Base-by-base conservation (phyloP, 2,329 filamentous ascomycete species). In the Pezicula radicicola region DNA sequence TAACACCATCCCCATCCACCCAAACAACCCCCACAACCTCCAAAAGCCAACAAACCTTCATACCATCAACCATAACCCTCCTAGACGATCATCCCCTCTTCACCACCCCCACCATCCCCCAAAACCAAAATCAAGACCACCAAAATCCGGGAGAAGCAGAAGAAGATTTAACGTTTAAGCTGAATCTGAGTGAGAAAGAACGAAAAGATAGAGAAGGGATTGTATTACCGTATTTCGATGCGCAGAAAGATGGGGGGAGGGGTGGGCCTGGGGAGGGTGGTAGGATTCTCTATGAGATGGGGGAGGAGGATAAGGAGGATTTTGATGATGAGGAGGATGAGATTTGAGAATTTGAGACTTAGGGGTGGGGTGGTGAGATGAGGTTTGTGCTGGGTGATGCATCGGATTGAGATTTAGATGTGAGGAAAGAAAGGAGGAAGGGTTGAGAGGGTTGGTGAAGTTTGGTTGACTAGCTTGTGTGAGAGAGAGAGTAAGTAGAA, bases 271-370 rank as follows among this genome's bases (percentile, higher is more conserved):
- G 92, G 0, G 91, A 96, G 63, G 93, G 94, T 4, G 94, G 94
- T 0, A 80, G 93, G 55, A 99, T 99, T 59, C 67, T 99, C 64
- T 99, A 99, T 68, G 93, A 97, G 62, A 96, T 97, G 89, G 93
- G 92, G 1, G 82, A 85, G 56, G 94, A 97, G 73, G 94, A 99
- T 70, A 91, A 97, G 68, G 97, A 97, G 72, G 92, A 96, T 61
- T 92, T 96, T 53, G 91, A 96, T 65, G 91, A 97, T 64, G 92
- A 97, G 72, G 92, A 97, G 72, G 72, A 69, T 57, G 64, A 65
- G 54, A 66, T 66, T 35, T 66, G 39, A 58, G 37, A 15, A 44
- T 44, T 44, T 37, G 35, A 37, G 35, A 37, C 16, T 37, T 37
- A 4, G 25, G 25, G 1, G 21, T 21, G 21, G 5, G 21, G 21